Evolutionary conservation across 2,329 filamentous ascomycete genomes (phyloP).

Genomic region (Aspergillus sp.): DNA sequence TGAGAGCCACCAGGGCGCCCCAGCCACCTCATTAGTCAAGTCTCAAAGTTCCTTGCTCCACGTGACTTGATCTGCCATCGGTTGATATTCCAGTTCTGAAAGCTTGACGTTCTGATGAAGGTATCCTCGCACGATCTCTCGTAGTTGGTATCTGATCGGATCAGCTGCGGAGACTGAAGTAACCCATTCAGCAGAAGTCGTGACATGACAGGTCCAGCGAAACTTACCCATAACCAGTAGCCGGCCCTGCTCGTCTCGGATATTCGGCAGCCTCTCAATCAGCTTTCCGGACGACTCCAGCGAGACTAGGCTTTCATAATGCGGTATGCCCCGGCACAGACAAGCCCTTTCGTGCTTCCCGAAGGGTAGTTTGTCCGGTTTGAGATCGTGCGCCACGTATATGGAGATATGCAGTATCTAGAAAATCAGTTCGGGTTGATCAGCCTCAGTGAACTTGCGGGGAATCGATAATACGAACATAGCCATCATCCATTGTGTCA

Average conservation of each 20-base stretch:
- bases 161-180: constrained; percentile 18
- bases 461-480: constrained; percentile 18
- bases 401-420: constrained; percentile 27
- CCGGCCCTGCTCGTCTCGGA: constrained; percentile 18
- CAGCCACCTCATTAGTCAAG: too few species aligned
- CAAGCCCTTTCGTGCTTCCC: constrained; percentile 21
- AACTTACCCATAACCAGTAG: constrained; percentile 22
- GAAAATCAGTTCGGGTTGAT: too few species aligned
- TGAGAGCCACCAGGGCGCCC: too few species aligned
- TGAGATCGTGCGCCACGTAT: constrained; percentile 22
- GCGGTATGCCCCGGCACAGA: constrained; percentile 20
- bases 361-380: constrained; percentile 15
- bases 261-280: constrained; percentile 23
- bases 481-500: constrained; percentile 21
- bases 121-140: constrained; percentile 15
- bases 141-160: constrained; percentile 16
- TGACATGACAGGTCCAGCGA: not conserved
- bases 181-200: constrained; percentile 4
- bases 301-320: constrained; percentile 23
- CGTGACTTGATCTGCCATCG: not conserved
- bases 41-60: too few species aligned
- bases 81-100: constrained; percentile 22
- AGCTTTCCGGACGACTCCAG: constrained; percentile 22
- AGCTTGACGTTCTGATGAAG: constrained; percentile 20
- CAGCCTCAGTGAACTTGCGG: not conserved